phyloP scores from a whole-genome alignment of 2,329 filamentous ascomycete species.

The Diplodia intermedia region DNA sequence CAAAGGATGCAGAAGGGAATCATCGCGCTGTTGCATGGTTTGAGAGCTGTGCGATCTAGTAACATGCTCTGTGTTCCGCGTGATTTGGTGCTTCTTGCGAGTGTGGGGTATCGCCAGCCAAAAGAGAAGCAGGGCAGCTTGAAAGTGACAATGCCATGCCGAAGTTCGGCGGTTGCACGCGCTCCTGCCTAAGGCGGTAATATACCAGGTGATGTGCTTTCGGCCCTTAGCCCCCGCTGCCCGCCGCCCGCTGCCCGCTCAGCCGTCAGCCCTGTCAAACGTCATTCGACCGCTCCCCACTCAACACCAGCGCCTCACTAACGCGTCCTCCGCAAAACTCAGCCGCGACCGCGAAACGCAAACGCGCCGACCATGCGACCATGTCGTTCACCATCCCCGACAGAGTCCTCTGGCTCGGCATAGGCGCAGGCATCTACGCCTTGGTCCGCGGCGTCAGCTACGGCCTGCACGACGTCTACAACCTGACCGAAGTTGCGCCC shows the following conservation, averaged over 20 bases:
- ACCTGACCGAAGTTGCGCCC: slow-evolving; percentile 71
- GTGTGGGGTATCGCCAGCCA: too few species aligned
- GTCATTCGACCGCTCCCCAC: slow-evolving; percentile 5
- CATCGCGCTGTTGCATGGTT: too few species aligned
- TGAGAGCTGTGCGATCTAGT: neutral
- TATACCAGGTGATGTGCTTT: neutral
- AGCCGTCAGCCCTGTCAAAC: slow-evolving; percentile 20
- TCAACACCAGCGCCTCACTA: slow-evolving; percentile 1
- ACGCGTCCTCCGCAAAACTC: neutral
- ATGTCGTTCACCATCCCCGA: slow-evolving; percentile 52
- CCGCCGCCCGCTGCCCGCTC: neutral
- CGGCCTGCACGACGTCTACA: slow-evolving; percentile 66
- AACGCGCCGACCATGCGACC: slow-evolving; percentile 26
- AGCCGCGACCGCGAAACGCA: neutral
- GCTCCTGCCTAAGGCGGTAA: neutral
- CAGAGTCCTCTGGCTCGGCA: slow-evolving; percentile 55
- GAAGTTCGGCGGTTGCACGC: neutral
- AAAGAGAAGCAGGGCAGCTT: neutral
- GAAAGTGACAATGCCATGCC: neutral
- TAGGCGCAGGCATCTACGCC: slow-evolving; percentile 64
- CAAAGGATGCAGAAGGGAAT: neutral
- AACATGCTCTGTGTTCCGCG: neutral
- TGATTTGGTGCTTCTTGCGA: neutral
- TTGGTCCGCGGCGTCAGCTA: slow-evolving; percentile 64
- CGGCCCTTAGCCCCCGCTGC: slow-evolving; percentile 15